Evolutionary conservation across 306 rosid genomes (phyloP), one percentile per base, ranked within the genome.

Genomic region (Prunus kanzakura): DNA sequence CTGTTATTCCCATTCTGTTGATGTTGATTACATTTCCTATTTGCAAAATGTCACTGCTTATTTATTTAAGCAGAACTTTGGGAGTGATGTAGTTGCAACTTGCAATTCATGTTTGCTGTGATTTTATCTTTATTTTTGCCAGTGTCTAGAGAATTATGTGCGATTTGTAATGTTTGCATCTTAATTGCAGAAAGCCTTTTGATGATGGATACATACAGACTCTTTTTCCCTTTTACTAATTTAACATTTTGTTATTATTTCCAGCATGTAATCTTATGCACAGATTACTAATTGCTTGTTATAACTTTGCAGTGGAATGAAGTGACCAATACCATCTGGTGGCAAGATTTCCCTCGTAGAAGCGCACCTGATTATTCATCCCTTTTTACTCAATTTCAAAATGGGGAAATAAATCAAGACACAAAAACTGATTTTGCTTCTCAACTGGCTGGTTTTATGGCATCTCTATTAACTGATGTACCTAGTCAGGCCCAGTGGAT

Each of bases 241-340:
- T 20, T n/a, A 38, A 35, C 75, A 71, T 55, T 35, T 6, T 55
- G 30, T 47, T 35, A 10, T 14, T 11, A 20, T 32, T 68, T 2
- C 67, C 47, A 23, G 63, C 23, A 63, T 43, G 41, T 23, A 27
- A 29, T 64, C 29, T 41, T 29, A 8, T 27, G 14, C 18, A 58
- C 23, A 16, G 63, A 18, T 23, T 46, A 43, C 72, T 72, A 30
- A 79, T 41, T 46, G 66, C 6, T 56, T 84, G 81, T 81, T 71
- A 46, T 69, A 76, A 45, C 76, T 76, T 46, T 62, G 72, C 78
- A 91, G 97, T 91, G 97, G 97, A 89, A 61, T 75, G 45, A 71
- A 64, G 94, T 91, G 86, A 91, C 93, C 57, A 91, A 91, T 81
- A 91, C 97, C 38, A 41, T 89, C 78, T 91, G 97, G 97, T 91